Evolutionary conservation across 495 filamentous ascomycete genomes (phyloP).

Genomic region (Cetradonia linearis): DNA sequence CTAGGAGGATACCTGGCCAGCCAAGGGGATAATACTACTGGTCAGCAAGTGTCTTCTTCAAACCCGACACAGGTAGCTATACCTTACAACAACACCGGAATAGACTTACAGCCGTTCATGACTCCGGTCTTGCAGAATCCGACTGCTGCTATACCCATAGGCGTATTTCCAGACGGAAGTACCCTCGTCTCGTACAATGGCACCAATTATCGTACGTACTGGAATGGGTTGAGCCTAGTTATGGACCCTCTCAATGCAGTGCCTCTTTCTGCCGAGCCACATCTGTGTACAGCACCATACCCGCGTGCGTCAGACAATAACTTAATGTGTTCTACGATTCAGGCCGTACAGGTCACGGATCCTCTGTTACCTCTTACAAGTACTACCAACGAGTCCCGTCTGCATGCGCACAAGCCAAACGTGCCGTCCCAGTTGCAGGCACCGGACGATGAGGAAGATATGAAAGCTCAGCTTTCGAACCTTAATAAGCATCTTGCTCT

Average conservation of each 20-base stretch:
- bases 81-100: neutral
- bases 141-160: conserved; percentile 9
- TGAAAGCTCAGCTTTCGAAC: conserved; percentile 29
- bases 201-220: conserved; percentile 19
- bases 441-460: conserved; percentile 8
- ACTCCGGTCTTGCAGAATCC: conserved; percentile 12
- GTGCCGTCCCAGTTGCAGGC: conserved; percentile 20
- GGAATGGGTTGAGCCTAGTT: conserved; percentile 17
- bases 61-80: neutral
- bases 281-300: neutral
- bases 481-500: conserved; percentile 36
- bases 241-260: conserved; percentile 16
- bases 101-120: conserved; percentile 5
- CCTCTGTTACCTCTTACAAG: conserved; percentile 8
- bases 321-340: neutral
- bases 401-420: neutral
- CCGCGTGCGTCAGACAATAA: neutral
- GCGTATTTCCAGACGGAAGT: conserved; percentile 16
- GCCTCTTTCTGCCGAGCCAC: conserved; percentile 1
- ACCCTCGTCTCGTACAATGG: conserved; percentile 21
- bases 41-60: neutral
- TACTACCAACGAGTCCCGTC: conserved; percentile 19
- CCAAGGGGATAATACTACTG: neutral
- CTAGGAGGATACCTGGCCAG: neutral
- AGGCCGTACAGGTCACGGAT: neutral